Evolutionary conservation across 2,329 filamentous ascomycete species (phyloP).

Genomic region (Periconia macrospinosa): DNA sequence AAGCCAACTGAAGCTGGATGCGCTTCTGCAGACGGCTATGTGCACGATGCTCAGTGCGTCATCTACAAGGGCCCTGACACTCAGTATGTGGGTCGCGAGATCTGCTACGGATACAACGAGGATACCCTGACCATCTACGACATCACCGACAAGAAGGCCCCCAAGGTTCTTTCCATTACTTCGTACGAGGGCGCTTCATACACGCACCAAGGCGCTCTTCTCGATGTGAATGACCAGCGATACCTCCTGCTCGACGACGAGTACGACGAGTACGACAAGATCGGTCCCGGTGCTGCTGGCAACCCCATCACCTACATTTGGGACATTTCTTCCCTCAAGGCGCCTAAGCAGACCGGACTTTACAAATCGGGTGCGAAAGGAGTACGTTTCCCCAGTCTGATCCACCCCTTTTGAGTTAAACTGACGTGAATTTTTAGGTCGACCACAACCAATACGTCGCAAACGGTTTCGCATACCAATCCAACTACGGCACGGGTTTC

Average conservation of each 20-base stretch:
- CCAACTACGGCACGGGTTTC: constrained; percentile 48
- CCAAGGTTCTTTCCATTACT: constrained; percentile 55
- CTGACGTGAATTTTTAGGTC: too few species aligned
- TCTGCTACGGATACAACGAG: constrained; percentile 62
- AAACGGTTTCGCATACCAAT: constrained; percentile 47
- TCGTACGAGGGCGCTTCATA: constrained; percentile 61
- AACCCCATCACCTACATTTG: constrained; percentile 45
- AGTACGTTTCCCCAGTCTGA: too few species aligned
- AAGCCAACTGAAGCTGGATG: constrained; percentile 58
- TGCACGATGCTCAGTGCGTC: constrained; percentile 64
- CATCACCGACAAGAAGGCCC: constrained; percentile 52
- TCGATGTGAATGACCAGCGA: constrained; percentile 41
- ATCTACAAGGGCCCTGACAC: constrained; percentile 57
- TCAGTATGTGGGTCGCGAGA: constrained; percentile 52
- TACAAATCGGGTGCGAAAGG: constrained; percentile 44
- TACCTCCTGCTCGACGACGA: constrained; percentile 45
- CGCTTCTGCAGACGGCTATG: constrained; percentile 59
- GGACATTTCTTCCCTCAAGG: constrained; percentile 38
- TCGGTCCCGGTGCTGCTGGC: constrained; percentile 35
- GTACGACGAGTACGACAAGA: constrained; percentile 43
- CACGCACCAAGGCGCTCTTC: constrained; percentile 61
- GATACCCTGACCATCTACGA: constrained; percentile 58
- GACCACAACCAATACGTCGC: constrained; percentile 54
- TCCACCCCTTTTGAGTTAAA: too few species aligned
- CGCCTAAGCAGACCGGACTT: constrained; percentile 45